Evolutionary conservation across 257 asterid genomes (phyloP), one percentile per base, ranked within the genome.

Genomic region (Anisodus tanguticus): DNA sequence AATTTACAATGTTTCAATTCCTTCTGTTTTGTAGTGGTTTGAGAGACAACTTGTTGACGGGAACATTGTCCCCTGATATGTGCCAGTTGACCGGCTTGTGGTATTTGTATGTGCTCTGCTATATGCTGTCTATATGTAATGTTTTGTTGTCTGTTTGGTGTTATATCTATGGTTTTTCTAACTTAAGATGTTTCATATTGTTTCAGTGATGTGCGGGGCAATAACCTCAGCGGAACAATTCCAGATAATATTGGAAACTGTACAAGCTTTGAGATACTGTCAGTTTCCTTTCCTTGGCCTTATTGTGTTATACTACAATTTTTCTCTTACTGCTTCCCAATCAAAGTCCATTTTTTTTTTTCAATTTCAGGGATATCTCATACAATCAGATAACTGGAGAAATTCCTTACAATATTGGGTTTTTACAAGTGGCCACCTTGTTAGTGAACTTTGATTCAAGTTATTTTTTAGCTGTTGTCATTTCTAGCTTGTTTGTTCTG

Each of bases 401-500:
- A 91, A 97, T 97, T 77, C 99, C 99, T 17, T 97, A 91, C 91
- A 97, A 97, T 83, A 91, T 97, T 11, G 99, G 99, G 2, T 97
- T 97, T 86, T 78, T 97, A n/a, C 99, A 97, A 91, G 99, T 97
- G 45, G 99, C 99, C 10, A 97, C 99, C 37, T 86, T 97, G 99
- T 97, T 89, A 89, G 99, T 91, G 45, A 51, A 51, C n/a, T 76
- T 76, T 39, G 60, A 15, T 22, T 64, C 8, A 54, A 16, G 71
- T 87, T 31, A 31, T 22, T 22, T 2, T 66, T 51, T 37, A 39
- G 60, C 26, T 43, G 62, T 22, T 55, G 53, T 41, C 39, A 16
- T 39, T 31, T 57, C 37, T 16, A 49, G 69, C 69, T 41, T 4
- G 53, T 47, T 31, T 74, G 4, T 58, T 78, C 79, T 55, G 31